phyloP scores from a whole-genome alignment of 2,329 filamentous ascomycete genomes.

The Nigrospora osmanthi region DNA sequence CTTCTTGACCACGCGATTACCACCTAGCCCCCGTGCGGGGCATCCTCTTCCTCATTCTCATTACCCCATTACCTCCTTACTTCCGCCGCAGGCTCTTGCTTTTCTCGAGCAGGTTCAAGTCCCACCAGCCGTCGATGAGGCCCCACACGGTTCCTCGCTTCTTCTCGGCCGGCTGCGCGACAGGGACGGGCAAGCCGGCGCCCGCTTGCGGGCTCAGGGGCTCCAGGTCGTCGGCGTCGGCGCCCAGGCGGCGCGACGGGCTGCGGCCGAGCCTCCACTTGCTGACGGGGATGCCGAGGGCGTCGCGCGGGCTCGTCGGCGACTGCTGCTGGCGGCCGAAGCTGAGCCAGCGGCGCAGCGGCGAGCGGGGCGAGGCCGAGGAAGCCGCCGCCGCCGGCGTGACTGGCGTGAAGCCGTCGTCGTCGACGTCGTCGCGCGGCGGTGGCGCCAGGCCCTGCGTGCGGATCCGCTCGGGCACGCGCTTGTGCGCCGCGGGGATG shows the following conservation, averaged over 20 bases:
- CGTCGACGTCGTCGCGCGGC: conserved; percentile 11
- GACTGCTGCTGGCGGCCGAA: conserved; percentile 7
- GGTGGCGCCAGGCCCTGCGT: conserved; percentile 11
- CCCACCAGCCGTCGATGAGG: conserved; percentile 47
- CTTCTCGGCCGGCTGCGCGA: conserved; percentile 15
- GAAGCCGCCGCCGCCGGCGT: conserved; percentile 15
- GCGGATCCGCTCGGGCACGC: conserved; percentile 8
- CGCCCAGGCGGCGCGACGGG: background rate
- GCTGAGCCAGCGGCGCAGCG: conserved; percentile 1
- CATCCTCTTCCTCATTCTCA: too few species aligned
- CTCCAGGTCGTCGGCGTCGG: conserved; percentile 11
- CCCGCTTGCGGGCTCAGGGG: conserved; percentile 13
- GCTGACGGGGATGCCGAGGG: conserved; percentile 18
- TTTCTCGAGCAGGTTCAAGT: conserved; percentile 36
- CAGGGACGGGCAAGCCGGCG: conserved; percentile 1
- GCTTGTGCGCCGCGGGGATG: conserved; percentile 8
- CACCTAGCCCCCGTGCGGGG: background rate
- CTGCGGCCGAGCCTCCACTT: conserved; percentile 7
- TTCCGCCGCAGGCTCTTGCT: conserved; percentile 26
- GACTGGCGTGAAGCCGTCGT: conserved; percentile 18
- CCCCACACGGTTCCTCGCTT: conserved; percentile 39
- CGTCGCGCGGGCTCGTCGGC: conserved; percentile 15
- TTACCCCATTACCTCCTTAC: background rate
- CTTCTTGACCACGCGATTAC: background rate
- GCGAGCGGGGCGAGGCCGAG: conserved; percentile 11